These are phyloP conservation scores for Penicillium malachiteum DNA, from an alignment of 495 filamentous ascomycete species.

Conservation along the genomic window DNA sequence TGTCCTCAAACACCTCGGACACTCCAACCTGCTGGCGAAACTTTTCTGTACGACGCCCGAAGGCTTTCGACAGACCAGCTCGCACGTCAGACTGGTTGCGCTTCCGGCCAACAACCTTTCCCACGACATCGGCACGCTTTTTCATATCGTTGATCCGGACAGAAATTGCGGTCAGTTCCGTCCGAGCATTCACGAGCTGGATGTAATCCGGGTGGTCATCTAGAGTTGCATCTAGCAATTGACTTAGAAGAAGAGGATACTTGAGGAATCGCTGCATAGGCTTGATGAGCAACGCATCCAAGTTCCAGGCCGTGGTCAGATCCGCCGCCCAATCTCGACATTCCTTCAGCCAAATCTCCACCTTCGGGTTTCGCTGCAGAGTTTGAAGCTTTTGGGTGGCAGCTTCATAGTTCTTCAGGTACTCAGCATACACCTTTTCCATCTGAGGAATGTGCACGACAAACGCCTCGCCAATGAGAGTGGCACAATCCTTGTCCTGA, in stretches of 20 bases:
- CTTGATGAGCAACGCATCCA: conserved; percentile 93
- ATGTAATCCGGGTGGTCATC: conserved; percentile 77
- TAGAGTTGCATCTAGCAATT: conserved; percentile 76
- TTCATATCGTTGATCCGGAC: conserved; percentile 90
- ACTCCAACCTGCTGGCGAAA: conserved; percentile 65
- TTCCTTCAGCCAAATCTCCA: conserved; percentile 87
- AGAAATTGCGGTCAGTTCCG: conserved; percentile 66
- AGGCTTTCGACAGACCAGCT: conserved; percentile 77
- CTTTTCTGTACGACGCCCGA: conserved; percentile 83
- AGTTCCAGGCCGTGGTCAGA: conserved; percentile 86
- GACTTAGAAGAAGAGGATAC: conserved; percentile 79
- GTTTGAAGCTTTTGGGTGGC: conserved; percentile 75
- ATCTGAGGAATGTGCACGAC: conserved; percentile 67
- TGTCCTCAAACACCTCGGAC: conserved; percentile 70
- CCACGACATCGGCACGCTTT: conserved; percentile 84
- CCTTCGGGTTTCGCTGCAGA: conserved; percentile 69
- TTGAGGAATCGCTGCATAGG: conserved; percentile 90
- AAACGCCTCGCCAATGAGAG: conserved; percentile 79
- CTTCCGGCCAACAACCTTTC: conserved; percentile 80
- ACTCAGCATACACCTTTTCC: conserved; percentile 82
- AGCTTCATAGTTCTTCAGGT: conserved; percentile 80
- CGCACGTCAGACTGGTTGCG: conserved; percentile 88
- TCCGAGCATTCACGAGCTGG: conserved; percentile 60
- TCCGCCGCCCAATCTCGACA: conserved; percentile 86
- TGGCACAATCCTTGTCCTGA: conserved; percentile 72